Base-by-base conservation (phyloP, 1,284 basidiomycete genomes). In the Taiwanofungus camphoratus region DNA sequence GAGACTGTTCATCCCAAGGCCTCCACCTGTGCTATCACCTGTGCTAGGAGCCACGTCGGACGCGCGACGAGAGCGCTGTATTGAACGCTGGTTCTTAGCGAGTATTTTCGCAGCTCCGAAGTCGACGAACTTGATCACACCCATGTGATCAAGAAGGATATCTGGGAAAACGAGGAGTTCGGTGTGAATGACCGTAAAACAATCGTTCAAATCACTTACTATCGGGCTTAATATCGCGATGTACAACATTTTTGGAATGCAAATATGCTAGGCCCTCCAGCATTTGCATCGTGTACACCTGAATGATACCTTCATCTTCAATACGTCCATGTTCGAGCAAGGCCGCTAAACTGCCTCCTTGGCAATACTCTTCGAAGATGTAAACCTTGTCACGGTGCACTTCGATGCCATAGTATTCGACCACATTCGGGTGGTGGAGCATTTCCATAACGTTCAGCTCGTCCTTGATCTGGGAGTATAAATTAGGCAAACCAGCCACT, bases 351-450 rank as follows among this genome's bases (percentile, higher is more conserved):
- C 91, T 96, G 11, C 96, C 96, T 30, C 94, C 94, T 59, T 95
- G 90, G 61, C 96, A 99, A 64, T 90, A 99, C 68, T 99, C 95
- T 64, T 99, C 94, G 62, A 99, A 99, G 53, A 99, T 98, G 69
- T 96, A 99, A 9, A 99, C 93, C 65, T 95, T 94, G 69, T 99
- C 96, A 18, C 96, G 87, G 63, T 99, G 95, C 4, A 98, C 95
- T 65, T 99, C 96, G 55, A 99, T 96, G 29, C 96, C 96, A 60
- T 97, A 98, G 66, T 98, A 99, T 65, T 99, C 94, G 46, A 99
- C 96, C 44, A 99, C 89, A 60, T 99, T 99, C 12, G 92, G 92
- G 65, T 99, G 96, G 52, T 91, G 89, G 23, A 99, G 77, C 84
- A 99, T 88, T 66, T 96, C 92, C 96, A 99, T 99, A 49, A 99